A percentile compares a stretch with the other conserved stretches of the same genome.
phyloP scores from a whole-genome alignment of 129 eudicot genomes.

The Helichrysum umbraculigerum region DNA sequence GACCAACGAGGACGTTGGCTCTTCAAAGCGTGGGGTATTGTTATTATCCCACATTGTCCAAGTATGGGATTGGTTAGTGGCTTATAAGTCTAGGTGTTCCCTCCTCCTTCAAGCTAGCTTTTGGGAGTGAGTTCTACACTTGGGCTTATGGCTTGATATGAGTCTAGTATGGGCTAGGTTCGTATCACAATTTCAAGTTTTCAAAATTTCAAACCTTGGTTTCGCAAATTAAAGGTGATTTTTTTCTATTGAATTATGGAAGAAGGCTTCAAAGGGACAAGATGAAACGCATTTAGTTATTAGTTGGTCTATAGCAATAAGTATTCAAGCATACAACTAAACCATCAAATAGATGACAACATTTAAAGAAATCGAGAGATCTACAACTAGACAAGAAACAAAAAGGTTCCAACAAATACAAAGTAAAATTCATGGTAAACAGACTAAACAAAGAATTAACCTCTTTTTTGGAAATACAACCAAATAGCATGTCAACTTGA shows the following conservation, averaged over 20 bases:
- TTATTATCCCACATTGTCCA: no score
- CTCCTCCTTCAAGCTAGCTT: no score
- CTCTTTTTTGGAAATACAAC: not conserved
- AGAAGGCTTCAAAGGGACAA: not conserved
- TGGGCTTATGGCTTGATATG: no score
- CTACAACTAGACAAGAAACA: not conserved
- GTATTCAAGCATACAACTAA: not conserved
- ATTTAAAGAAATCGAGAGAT: not conserved
- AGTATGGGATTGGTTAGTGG: no score
- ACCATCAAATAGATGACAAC: no score
- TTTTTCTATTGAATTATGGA: not conserved
- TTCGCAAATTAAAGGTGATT: not conserved
- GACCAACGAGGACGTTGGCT: no score
- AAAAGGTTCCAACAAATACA: not conserved
- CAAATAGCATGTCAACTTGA: no score
- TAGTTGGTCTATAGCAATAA: not conserved
- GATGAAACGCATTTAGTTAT: slow-evolving; percentile 10
- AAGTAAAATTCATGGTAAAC: slow-evolving; percentile 4
- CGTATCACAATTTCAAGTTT: slow-evolving; percentile 3
- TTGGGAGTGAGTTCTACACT: no score
- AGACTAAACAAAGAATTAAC: slow-evolving; percentile 1
- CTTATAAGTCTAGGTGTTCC: no score
- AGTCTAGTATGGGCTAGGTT: no score
- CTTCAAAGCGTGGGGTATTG: no score
- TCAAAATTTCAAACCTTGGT: not conserved